Conservation (phyloP, 2,329 filamentous ascomycete genomes). For the Chaetothyriales sp. region DNA sequence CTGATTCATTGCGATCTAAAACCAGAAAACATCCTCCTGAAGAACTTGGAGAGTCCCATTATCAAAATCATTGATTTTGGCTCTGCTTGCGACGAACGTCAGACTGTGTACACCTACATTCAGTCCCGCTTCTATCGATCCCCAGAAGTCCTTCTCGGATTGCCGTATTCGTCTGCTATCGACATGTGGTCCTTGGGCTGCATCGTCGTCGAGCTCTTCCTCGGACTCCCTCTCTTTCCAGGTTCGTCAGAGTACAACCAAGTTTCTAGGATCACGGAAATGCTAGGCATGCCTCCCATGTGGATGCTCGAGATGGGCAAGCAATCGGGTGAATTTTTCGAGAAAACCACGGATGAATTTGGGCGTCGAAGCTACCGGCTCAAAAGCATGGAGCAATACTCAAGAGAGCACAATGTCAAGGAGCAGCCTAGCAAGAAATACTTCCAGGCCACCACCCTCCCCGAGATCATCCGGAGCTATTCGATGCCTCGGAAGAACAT, state of each 20-base stretch:
- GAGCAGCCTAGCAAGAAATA: slow-evolving; percentile 99
- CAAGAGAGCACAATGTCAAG: slow-evolving; percentile 85
- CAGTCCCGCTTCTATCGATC: slow-evolving; percentile 97
- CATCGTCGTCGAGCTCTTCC: slow-evolving; percentile 93
- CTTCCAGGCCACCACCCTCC: slow-evolving; percentile 83
- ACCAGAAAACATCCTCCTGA: slow-evolving; percentile 91
- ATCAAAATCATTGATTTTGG: slow-evolving; percentile 99
- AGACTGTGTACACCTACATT: slow-evolving; percentile 98
- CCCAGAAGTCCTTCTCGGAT: slow-evolving; percentile 82
- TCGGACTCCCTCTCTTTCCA: slow-evolving; percentile 85
- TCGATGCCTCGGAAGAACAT: slow-evolving; percentile 98
- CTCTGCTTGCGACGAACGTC: slow-evolving; percentile 91
- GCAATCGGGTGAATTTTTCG: slow-evolving; percentile 92
- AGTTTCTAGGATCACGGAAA: slow-evolving; percentile 90
- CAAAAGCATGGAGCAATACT: slow-evolving; percentile 97
- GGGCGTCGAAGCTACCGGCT: slow-evolving; percentile 79
- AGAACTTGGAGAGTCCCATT: slow-evolving; percentile 95
- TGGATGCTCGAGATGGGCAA: slow-evolving; percentile 99
- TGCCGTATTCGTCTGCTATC: slow-evolving; percentile 95
- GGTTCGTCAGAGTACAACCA: slow-evolving; percentile 98
- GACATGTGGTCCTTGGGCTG: slow-evolving; percentile 99
- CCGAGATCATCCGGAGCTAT: slow-evolving; percentile 95
- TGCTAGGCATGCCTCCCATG: slow-evolving; percentile 87
- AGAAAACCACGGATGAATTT: slow-evolving; percentile 83
- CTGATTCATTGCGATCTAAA: slow-evolving; percentile 97